phyloP scores from a whole-genome alignment of 768 basidiomycete genomes.

The Termitomyces sp. region DNA sequence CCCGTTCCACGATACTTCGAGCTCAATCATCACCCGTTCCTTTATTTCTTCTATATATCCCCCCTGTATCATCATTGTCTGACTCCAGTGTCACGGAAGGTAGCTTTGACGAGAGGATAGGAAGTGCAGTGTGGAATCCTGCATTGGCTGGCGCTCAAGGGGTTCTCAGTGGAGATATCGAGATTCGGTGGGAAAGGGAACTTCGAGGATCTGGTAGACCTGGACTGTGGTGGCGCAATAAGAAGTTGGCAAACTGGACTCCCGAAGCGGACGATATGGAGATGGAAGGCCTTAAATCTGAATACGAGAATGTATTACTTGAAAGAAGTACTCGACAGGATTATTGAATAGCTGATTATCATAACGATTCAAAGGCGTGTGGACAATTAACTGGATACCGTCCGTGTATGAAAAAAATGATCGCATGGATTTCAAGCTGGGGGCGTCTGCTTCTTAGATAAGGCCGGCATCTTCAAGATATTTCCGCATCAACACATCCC shows the following conservation, averaged over 20 bases:
- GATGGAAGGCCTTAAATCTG: not conserved
- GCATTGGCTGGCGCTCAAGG: slow-evolving; percentile 53
- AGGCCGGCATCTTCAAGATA: slow-evolving; percentile 36
- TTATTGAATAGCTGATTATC: not conserved
- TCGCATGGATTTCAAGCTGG: not conserved
- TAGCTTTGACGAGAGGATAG: slow-evolving; percentile 22
- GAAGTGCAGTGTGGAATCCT: slow-evolving; percentile 63
- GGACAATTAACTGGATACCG: not conserved
- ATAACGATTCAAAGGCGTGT: not conserved
- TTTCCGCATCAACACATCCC: slow-evolving; percentile 40
- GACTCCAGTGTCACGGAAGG: not conserved
- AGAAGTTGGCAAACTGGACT: slow-evolving; percentile 30
- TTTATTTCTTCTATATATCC: slow-evolving; percentile 74
- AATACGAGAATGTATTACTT: slow-evolving; percentile 6
- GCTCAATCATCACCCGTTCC: slow-evolving; percentile 75
- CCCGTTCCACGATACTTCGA: slow-evolving; percentile 58
- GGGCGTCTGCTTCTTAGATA: slow-evolving; percentile 10
- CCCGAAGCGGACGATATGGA: slow-evolving; percentile 17
- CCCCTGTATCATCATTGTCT: slow-evolving; percentile 26
- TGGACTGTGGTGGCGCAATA: slow-evolving; percentile 37
- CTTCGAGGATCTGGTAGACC: slow-evolving; percentile 29
- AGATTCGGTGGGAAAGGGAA: slow-evolving; percentile 62
- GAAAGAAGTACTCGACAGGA: slow-evolving; percentile 1
- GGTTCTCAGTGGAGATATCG: slow-evolving; percentile 52
- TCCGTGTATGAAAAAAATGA: not conserved